A percentile compares a stretch with the other conserved stretches of the same genome.
Conservation (phyloP, 352 stramenopile genomes). For the Pythium brassicae region DNA sequence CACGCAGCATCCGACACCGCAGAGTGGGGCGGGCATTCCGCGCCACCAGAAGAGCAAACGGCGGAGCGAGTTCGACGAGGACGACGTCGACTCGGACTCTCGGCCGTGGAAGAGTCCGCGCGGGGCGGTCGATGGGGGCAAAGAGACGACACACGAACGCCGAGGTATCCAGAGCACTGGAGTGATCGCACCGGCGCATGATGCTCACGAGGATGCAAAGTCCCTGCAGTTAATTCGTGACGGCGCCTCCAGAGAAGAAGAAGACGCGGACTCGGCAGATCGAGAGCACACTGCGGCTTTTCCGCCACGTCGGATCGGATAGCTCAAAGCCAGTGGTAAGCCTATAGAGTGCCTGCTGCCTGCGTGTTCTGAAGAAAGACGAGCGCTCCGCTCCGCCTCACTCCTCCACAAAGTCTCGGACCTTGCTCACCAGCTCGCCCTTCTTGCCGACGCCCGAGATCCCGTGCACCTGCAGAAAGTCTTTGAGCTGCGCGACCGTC, state of each 20-base stretch:
- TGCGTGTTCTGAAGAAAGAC: not conserved
- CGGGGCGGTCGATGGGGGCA: not conserved
- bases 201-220: not conserved
- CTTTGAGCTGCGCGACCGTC: constrained; percentile 63
- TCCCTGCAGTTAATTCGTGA: not conserved
- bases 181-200: not conserved
- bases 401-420: constrained; percentile 37
- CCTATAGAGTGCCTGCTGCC: not conserved
- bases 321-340: not conserved
- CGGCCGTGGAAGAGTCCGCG: constrained; percentile 14
- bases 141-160: not conserved
- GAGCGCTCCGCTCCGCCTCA: not conserved
- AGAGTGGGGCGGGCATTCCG: not conserved
- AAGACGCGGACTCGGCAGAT: not conserved
- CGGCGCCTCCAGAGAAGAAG: not conserved
- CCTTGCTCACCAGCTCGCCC: constrained; percentile 51
- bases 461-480: constrained; percentile 49
- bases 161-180: not conserved
- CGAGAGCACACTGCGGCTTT: not conserved
- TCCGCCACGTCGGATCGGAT: constrained; percentile 1
- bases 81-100: not conserved
- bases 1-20: not conserved
- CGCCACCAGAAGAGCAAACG: constrained; percentile 8
- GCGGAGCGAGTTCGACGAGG: constrained; percentile 2
- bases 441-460: constrained; percentile 47